Evolutionary conservation across 2,329 filamentous ascomycete genomes (phyloP).

Genomic region (Paecilomyces formosus): DNA sequence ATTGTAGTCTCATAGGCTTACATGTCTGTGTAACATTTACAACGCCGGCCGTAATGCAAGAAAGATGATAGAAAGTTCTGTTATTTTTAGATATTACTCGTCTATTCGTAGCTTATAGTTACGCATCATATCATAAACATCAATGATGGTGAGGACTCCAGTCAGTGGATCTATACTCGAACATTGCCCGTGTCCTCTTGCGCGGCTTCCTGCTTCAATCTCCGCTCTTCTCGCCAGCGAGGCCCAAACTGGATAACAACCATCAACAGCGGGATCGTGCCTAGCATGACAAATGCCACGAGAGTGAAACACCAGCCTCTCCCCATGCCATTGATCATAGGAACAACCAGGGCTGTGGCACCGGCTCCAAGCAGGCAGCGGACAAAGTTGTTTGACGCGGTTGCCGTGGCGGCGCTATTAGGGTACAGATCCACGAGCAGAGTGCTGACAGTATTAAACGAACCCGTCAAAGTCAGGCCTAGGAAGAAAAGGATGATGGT

Average conservation of each 20-base stretch:
- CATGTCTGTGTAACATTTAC: not conserved
- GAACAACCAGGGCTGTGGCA: conserved; percentile 35
- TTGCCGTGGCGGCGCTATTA: conserved; percentile 32
- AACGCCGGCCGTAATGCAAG: not conserved
- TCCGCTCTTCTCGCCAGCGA: conserved; percentile 36
- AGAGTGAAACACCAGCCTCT: conserved; percentile 32
- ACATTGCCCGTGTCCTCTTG: conserved; percentile 2
- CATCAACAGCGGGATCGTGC: conserved; percentile 34
- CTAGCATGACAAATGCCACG: conserved; percentile 32
- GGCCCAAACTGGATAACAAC: conserved; percentile 34
- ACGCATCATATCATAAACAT: not conserved
- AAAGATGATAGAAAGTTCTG: not conserved
- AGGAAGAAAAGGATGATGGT: conserved; percentile 33
- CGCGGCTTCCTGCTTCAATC: conserved; percentile 18
- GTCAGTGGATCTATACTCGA: not conserved
- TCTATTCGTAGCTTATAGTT: not conserved
- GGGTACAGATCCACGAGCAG: conserved; percentile 42
- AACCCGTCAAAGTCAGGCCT: conserved; percentile 31
- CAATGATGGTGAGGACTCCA: not conserved
- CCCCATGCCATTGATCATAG: conserved; percentile 30
- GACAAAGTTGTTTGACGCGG: conserved; percentile 38
- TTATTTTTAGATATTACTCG: not conserved
- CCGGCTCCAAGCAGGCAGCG: conserved; percentile 39
- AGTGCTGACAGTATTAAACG: conserved; percentile 39
- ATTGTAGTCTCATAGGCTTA: not conserved